Conservation (phyloP, 179 eudicot genomes). For the Silene coronaria region DNA sequence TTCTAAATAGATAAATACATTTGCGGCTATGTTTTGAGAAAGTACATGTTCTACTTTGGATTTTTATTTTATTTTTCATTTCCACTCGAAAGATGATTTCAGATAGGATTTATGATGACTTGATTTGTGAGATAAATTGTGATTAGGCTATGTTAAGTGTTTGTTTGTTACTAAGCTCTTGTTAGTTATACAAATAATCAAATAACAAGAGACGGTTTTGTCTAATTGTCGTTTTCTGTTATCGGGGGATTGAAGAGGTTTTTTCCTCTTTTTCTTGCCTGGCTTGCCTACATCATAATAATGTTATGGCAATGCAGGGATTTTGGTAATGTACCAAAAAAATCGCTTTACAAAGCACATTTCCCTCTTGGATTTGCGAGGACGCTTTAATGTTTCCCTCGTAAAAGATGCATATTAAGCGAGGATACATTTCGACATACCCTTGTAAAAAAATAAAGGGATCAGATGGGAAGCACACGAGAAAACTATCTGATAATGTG, state of each 20-base stretch:
- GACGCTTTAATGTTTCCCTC: background rate
- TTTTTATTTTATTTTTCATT: constrained; percentile 11
- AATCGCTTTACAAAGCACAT: too few species aligned
- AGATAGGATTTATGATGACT: constrained; percentile 5
- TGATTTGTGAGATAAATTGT: background rate
- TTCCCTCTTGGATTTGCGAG: too few species aligned
- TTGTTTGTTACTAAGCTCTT: constrained; percentile 12
- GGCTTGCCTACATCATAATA: background rate
- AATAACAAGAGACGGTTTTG: background rate
- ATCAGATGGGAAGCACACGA: too few species aligned
- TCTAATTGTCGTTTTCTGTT: background rate
- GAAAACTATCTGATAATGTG: background rate
- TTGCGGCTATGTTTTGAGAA: background rate
- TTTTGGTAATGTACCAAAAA: too few species aligned
- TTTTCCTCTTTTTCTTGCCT: background rate
- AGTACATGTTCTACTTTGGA: background rate
- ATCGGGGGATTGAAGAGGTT: too few species aligned
- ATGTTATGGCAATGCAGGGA: too few species aligned
- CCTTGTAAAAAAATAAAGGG: too few species aligned
- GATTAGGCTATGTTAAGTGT: background rate
- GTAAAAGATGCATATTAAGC: background rate
- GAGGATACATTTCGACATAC: too few species aligned
- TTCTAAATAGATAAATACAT: background rate
- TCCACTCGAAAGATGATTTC: background rate
- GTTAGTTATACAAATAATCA: constrained; percentile 2